A percentile compares a stretch with the other conserved stretches of the same genome.
These are phyloP conservation scores for Fraxinus cuspidata DNA, from an alignment of 257 asterid genomes.

Conservation along the genomic window DNA sequence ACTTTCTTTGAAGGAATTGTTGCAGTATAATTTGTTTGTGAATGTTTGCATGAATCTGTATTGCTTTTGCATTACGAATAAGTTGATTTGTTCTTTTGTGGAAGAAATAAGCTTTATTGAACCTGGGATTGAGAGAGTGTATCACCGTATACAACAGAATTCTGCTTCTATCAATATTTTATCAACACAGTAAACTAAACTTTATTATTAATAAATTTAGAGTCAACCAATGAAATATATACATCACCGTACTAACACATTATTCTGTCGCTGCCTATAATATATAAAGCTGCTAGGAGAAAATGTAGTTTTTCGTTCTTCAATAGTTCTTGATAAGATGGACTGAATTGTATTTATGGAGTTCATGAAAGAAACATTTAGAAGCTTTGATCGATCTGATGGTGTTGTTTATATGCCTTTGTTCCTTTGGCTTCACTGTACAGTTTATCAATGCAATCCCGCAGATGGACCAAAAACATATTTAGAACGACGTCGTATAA, in stretches of 20 bases:
- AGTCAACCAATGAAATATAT: no score
- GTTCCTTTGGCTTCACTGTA: slow-evolving; percentile 64
- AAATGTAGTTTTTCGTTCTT: no score
- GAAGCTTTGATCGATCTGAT: not conserved
- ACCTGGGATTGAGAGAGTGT: not conserved
- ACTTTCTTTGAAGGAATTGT: slow-evolving; percentile 37
- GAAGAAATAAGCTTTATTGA: not conserved
- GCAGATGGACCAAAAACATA: slow-evolving; percentile 12
- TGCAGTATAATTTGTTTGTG: slow-evolving; percentile 15
- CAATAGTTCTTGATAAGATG: not conserved
- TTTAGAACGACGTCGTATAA: not conserved
- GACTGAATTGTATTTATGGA: not conserved
- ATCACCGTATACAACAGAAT: not conserved
- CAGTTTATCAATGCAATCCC: slow-evolving; percentile 70
- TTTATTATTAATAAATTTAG: not conserved
- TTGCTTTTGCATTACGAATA: not conserved
- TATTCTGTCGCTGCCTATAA: no score
- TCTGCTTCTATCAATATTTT: not conserved
- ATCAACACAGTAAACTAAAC: not conserved
- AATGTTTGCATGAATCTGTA: slow-evolving; percentile 5
- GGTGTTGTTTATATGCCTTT: slow-evolving; percentile 34
- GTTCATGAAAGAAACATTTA: not conserved
- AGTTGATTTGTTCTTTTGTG: slow-evolving; percentile 1
- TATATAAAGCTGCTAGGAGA: no score
- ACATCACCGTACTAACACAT: no score